Evolutionary conservation across 176 grass and related monocot species (phyloP), one percentile per base, ranked within the genome.

Genomic region (Areca catechu): DNA sequence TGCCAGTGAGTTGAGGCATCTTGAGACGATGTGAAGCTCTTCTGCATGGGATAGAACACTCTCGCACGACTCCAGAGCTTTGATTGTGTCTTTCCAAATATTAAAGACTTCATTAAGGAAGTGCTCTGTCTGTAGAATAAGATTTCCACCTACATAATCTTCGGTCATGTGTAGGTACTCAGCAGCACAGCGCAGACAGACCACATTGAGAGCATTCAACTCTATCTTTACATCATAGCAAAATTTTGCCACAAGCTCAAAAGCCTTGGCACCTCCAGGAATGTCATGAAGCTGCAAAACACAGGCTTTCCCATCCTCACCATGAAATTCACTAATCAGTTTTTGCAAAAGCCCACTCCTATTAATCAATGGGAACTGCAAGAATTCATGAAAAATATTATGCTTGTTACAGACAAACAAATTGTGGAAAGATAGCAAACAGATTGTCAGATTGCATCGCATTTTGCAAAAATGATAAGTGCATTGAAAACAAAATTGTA

Each of bases 171-270:
- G 68, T 5, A 95, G 80, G 77, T 80, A 86, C 71, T 86, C 78
- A 5, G 90, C 82, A 15, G 90, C 82, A 64, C 90, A 95, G 0
- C 85, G 82, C 25, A 89, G 64, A 62, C 76, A 71, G 49, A 95
- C 85, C 51, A 89, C 85, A 63, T 95, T 95, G 19, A 48, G 74
- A 43, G 82, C 64, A 74, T 79, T 89, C 10, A 95, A 76, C 62
- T 86, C 85, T 19, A 95, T 77, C 77, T 80, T 95, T 20, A 89
- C 82, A 54, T 85, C 79, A 49, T 95, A 95, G 79, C 90, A 95
- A 76, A 95, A 95, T 65, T 74, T 82, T 10, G 82, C 82, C 4
- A 72, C 72, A 30, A 89, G 79, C 82, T 89, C 85, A 58, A 95
- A 95, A 14, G 90, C 76, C 72, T 83, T 82, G 82, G 90, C 74